Percentiles rank a stretch among this genome's conserved stretches.
phyloP scores from a whole-genome alignment of 2,329 filamentous ascomycete genomes.

The Dactylella cylindrospora region DNA sequence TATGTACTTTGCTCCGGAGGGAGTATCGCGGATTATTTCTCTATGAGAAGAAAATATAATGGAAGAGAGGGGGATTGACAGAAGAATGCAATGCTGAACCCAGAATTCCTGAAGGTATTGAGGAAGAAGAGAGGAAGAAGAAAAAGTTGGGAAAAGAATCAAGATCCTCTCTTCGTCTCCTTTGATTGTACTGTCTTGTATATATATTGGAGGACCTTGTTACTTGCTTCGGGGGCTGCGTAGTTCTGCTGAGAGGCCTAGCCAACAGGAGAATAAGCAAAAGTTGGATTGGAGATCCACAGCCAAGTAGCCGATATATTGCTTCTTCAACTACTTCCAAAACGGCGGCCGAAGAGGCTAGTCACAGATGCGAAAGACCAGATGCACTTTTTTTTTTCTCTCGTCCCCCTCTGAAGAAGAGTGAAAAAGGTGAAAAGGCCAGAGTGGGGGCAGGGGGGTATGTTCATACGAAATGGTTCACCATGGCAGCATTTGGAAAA shows the following conservation, averaged over 20 bases:
- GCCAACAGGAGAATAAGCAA: slow-evolving; percentile 21
- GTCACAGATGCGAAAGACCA: slow-evolving; percentile 5
- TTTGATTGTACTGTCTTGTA: slow-evolving; percentile 13
- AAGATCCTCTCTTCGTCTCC: slow-evolving; percentile 19
- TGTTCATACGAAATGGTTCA: not conserved
- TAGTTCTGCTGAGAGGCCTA: slow-evolving; percentile 11
- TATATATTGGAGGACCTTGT: slow-evolving; percentile 40
- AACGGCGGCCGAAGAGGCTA: slow-evolving; percentile 16
- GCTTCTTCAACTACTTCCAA: slow-evolving; percentile 28
- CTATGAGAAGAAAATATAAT: not conserved
- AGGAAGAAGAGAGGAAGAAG: slow-evolving; percentile 8
- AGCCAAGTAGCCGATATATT: too few relatives aligned
- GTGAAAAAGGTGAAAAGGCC: slow-evolving; percentile 3
- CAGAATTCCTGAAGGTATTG: slow-evolving; percentile 14
- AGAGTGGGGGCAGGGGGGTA: slow-evolving; percentile 31
- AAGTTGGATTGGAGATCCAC: slow-evolving; percentile 7
- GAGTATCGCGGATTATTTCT: too few relatives aligned
- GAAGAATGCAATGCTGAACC: not conserved
- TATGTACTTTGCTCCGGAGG: too few relatives aligned
- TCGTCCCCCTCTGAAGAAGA: slow-evolving; percentile 1
- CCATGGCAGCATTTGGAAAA: too few relatives aligned
- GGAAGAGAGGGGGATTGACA: not conserved
- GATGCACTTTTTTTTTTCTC: slow-evolving; percentile 14
- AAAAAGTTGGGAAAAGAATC: slow-evolving; percentile 12
- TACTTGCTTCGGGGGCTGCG: slow-evolving; percentile 9